phyloP scores from a whole-genome alignment of 345 rosid species.

The Rhodomyrtus tomentosa region DNA sequence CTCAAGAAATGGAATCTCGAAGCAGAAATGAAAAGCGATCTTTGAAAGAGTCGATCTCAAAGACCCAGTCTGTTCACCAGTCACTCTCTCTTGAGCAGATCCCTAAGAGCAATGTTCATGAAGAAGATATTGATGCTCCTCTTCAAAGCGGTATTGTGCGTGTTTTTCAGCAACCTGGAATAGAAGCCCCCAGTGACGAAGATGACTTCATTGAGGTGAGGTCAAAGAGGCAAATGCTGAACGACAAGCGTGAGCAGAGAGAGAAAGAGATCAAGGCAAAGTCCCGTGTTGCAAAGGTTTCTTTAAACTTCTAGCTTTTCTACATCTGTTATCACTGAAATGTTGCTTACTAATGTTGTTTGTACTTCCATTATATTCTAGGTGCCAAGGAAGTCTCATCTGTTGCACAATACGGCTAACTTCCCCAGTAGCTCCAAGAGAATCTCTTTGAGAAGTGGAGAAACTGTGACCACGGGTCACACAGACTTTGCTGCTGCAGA shows the following conservation, averaged over 20 bases:
- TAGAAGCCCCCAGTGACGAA: conserved; percentile 83
- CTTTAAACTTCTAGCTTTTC: conserved; percentile 3
- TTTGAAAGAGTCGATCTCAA: conserved; percentile 34
- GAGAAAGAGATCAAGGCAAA: conserved; percentile 92
- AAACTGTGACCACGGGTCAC: conserved; percentile 19
- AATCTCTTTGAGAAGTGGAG: conserved; percentile 26
- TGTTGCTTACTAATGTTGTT: not conserved
- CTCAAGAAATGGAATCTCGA: conserved; percentile 30
- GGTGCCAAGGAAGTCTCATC: conserved; percentile 47
- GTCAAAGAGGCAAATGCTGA: conserved; percentile 97
- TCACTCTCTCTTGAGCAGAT: conserved; percentile 22
- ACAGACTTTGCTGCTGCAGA: conserved; percentile 27
- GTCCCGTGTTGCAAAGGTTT: conserved; percentile 72
- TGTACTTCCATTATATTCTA: conserved; percentile 23
- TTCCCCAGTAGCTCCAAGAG: conserved; percentile 30
- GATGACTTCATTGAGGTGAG: conserved; percentile 98
- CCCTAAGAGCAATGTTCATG: conserved; percentile 36
- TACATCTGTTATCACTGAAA: not conserved
- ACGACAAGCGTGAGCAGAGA: conserved; percentile 92
- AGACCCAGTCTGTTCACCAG: conserved; percentile 27
- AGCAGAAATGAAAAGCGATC: conserved; percentile 33
- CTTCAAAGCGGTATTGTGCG: conserved; percentile 74
- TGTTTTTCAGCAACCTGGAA: conserved; percentile 80
- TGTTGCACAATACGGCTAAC: conserved; percentile 22
- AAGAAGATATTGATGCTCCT: conserved; percentile 56